Conservation (phyloP, 257 asterid genomes). For the Solanum peruvianum region DNA sequence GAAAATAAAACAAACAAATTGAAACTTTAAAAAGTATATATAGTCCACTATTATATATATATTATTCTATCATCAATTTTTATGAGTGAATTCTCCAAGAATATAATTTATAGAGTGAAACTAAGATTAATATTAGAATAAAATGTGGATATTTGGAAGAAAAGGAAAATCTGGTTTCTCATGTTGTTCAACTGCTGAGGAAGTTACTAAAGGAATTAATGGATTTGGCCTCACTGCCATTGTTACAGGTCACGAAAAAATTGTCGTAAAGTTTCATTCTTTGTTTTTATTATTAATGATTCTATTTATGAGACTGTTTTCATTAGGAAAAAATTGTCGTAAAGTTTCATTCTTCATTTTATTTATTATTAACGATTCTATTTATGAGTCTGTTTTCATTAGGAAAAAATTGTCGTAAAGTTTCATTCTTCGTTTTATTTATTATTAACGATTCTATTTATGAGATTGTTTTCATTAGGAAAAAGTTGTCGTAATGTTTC, state of each 20-base stretch:
- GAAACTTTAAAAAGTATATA: neutral
- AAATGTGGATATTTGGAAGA: conserved; percentile 48
- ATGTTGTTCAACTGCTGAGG: conserved; percentile 44
- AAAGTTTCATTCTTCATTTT: neutral
- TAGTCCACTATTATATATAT: neutral
- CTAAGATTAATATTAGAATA: neutral
- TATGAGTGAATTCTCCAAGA: neutral
- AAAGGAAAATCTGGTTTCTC: conserved; percentile 53
- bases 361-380: no score
- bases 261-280: neutral
- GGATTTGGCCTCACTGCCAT: conserved; percentile 50
- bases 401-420: neutral
- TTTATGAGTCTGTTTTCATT: neutral
- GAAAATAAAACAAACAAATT: neutral
- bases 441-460: neutral
- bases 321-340: neutral
- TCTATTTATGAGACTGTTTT: neutral
- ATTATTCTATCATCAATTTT: neutral
- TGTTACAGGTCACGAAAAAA: conserved; percentile 27
- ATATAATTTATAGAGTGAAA: neutral
- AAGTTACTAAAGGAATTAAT: conserved; percentile 43
- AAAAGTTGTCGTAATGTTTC: neutral
- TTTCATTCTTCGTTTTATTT: neutral
- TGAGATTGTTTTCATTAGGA: neutral
- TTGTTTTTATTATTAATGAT: neutral